Evolutionary conservation across 768 basidiomycete species (phyloP).

Genomic region (Mycena belliarum): DNA sequence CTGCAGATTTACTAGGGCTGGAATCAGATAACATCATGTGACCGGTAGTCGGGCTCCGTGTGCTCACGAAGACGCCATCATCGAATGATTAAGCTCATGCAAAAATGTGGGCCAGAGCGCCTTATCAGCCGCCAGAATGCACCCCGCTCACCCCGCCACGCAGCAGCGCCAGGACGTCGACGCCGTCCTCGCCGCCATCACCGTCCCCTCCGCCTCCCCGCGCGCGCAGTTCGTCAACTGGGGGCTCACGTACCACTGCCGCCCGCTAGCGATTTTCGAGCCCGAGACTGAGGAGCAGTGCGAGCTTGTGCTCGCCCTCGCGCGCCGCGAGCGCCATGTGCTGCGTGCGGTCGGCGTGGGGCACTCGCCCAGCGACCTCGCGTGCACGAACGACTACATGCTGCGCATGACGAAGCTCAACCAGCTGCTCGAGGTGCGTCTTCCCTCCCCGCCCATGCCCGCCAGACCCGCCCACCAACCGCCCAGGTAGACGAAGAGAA

Average conservation of each 20-base stretch:
- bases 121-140: not conserved
- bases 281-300: conserved; percentile 75
- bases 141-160: not conserved
- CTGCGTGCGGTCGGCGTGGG: conserved; percentile 88
- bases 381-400: conserved; percentile 88
- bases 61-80: not conserved
- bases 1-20: not conserved
- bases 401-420: conserved; percentile 77
- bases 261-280: conserved; percentile 72
- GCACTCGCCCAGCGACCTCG: conserved; percentile 92
- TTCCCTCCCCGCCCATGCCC: not conserved
- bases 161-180: conserved; percentile 28
- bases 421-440: conserved; percentile 73
- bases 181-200: conserved; percentile 55
- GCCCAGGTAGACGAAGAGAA: conserved; percentile 72
- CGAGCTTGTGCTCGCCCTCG: conserved; percentile 75
- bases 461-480: not conserved
- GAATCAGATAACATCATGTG: not conserved
- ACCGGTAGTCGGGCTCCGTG: not conserved
- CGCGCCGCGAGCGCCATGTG: conserved; percentile 66
- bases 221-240: conserved; percentile 60
- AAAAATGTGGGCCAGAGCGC: not conserved
- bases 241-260: conserved; percentile 77
- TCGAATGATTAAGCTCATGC: not conserved
- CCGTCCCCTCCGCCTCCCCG: conserved; percentile 43